phyloP scores from a whole-genome alignment of 805 yeast species.

The Candida nemodendra region DNA sequence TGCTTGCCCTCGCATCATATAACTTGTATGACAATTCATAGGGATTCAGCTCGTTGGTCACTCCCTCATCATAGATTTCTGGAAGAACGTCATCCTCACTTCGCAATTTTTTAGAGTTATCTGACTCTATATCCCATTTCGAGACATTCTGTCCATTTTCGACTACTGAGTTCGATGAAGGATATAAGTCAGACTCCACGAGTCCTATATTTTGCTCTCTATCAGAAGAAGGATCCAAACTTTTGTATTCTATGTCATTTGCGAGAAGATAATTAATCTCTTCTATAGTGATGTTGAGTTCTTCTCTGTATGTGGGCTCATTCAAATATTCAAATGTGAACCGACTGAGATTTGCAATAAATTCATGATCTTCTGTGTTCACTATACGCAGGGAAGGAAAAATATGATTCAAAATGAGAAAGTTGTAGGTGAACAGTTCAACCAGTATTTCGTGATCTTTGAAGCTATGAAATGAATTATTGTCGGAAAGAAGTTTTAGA shows the following conservation, averaged over 20 bases:
- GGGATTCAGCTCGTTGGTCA: slow-evolving; percentile 13
- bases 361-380: slow-evolving; percentile 17
- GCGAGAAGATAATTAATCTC: slow-evolving; percentile 14
- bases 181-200: too few species aligned
- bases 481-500: slow-evolving; percentile 14
- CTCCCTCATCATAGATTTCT: too few species aligned
- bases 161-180: too few species aligned
- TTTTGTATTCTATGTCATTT: too few species aligned
- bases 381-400: slow-evolving; percentile 11
- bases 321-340: slow-evolving; percentile 12
- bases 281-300: slow-evolving; percentile 14
- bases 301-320: slow-evolving; percentile 11
- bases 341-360: slow-evolving; percentile 12
- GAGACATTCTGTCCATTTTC: too few species aligned
- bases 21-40: slow-evolving; percentile 15
- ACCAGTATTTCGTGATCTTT: slow-evolving; percentile 21
- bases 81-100: too few species aligned
- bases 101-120: too few species aligned
- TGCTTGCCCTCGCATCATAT: slow-evolving; percentile 9
- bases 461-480: slow-evolving; percentile 13
- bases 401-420: slow-evolving; percentile 18
- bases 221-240: too few species aligned
- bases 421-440: slow-evolving; percentile 20
- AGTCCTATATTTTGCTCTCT: too few species aligned
- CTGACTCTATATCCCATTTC: too few species aligned